Percentiles rank a stretch among this genome's conserved stretches.
Evolutionary conservation across 2,329 filamentous ascomycete genomes (phyloP).

Genomic region (Pseudocercospora crystallina): DNA sequence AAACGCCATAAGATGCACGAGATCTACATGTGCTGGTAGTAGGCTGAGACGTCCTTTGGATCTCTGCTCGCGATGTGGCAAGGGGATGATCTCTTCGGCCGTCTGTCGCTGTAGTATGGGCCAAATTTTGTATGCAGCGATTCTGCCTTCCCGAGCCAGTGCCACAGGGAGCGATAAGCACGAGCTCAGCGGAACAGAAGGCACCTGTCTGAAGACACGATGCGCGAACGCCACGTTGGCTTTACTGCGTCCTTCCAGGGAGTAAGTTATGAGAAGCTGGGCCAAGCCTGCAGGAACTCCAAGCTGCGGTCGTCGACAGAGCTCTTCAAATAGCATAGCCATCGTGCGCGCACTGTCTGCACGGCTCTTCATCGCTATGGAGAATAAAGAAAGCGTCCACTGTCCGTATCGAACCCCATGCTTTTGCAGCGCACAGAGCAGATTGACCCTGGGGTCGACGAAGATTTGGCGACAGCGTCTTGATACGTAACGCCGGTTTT

Average conservation of each 20-base stretch:
- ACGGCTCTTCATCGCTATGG: background rate
- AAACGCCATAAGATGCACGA: slow-evolving; percentile 48
- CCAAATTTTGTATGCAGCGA: slow-evolving; percentile 19
- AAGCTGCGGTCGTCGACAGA: slow-evolving; percentile 5
- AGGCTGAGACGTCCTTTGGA: slow-evolving; percentile 18
- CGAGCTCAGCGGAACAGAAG: background rate
- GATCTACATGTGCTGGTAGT: slow-evolving; percentile 40
- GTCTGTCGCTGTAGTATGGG: slow-evolving; percentile 23
- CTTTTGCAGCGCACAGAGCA: slow-evolving; percentile 11
- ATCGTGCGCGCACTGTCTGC: background rate
- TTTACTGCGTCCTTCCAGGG: background rate
- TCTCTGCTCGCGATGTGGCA: background rate
- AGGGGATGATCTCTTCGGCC: slow-evolving; percentile 6
- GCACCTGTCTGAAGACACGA: slow-evolving; percentile 1
- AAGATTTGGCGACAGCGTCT: no score
- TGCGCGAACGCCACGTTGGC: background rate
- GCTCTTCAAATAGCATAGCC: slow-evolving; percentile 7
- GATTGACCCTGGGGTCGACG: background rate
- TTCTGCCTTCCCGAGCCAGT: background rate
- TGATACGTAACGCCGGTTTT: no score
- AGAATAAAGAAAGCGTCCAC: slow-evolving; percentile 1
- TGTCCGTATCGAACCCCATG: slow-evolving; percentile 1
- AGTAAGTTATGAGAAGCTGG: slow-evolving; percentile 3
- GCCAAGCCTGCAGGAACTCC: slow-evolving; percentile 3
- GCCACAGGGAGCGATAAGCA: slow-evolving; percentile 2